A percentile compares a stretch with the other conserved stretches of the same genome.
Evolutionary conservation across 495 filamentous ascomycete species (phyloP).

Genomic region (Penicillium riverlandense): DNA sequence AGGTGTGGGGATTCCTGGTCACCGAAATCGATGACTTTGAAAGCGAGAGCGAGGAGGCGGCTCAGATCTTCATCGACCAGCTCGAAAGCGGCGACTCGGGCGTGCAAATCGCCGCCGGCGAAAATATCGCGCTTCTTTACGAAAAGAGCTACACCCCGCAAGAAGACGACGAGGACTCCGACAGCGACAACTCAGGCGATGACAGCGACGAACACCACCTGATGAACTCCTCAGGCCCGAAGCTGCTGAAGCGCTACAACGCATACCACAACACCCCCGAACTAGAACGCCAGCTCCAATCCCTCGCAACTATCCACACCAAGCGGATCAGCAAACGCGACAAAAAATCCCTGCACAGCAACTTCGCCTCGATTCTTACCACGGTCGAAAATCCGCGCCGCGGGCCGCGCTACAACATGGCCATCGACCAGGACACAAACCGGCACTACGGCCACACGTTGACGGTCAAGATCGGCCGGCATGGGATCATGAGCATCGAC

Average conservation of each 20-base stretch:
- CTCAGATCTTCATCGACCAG: constrained; percentile 87
- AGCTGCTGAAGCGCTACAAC: constrained; percentile 55
- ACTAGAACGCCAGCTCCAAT: constrained; percentile 44
- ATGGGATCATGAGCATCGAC: constrained; percentile 72
- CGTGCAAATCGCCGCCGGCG: constrained; percentile 81
- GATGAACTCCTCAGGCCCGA: constrained; percentile 42
- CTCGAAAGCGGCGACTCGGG: constrained; percentile 66
- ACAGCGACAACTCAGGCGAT: constrained; percentile 39
- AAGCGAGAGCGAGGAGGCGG: constrained; percentile 60
- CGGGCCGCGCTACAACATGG: constrained; percentile 64
- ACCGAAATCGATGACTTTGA: constrained; percentile 79
- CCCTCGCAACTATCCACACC: constrained; percentile 51
- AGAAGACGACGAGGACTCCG: constrained; percentile 58
- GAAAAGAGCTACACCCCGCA: constrained; percentile 67
- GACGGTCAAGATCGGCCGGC: constrained; percentile 65
- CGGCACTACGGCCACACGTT: constrained; percentile 70
- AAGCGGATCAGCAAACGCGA: constrained; percentile 73
- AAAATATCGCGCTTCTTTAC: constrained; percentile 84
- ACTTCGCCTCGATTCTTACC: constrained; percentile 76
- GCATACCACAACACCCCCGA: constrained; percentile 49
- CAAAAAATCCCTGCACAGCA: constrained; percentile 66
- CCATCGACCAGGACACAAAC: constrained; percentile 65
- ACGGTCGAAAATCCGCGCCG: constrained; percentile 72
- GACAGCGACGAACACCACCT: constrained; percentile 42
- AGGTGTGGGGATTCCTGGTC: constrained; percentile 83